Evolutionary conservation across 345 rosid genomes (phyloP), one percentile per base, ranked within the genome.

Genomic region (Trapa incisa): DNA sequence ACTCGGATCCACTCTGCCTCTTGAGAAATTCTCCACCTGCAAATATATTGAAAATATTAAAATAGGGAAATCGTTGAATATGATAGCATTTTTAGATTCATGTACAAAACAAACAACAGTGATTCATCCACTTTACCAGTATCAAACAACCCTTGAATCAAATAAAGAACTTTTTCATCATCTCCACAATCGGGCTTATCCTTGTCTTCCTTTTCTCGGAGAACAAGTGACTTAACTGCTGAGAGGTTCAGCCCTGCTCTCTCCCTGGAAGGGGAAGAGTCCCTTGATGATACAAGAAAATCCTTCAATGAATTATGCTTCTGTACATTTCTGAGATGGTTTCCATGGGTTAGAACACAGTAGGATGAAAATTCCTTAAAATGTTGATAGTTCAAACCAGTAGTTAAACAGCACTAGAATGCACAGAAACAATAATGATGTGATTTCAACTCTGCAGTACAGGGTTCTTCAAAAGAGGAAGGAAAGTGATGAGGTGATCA

Each of bases 181-280:
- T 85, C 86, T 70, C 80, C 89, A 75, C 78, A 81, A 74, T 82
- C 82, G 47, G 86, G 79, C 37, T 79, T 71, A 32, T 33, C 63
- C 63, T 85, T 90, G 67, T 86, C 95, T 70, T 88, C 99, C 78
- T 87, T 94, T 70, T 91, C 99, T 77, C 96, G 92, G 79, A 83
- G 88, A 73, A 94, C 95, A 67, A 94, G 79, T 29, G 89, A 91
- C 83, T 81, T 94, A 76, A 94, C 87, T 6, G 87, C 97, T 66
- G 91, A 88, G 68, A 94, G 86, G 77, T 88, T 88, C 82, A 91
- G 78, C 75, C 89, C 87, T 37, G 92, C 78, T 71, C 88, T 86
- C 74, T 94, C 97, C 84, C 73, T 81, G 56, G 74, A 76, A 22
- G 99, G 99, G 67, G 99, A 94, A 79, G 96, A 88, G 72, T 76